Conservation (phyloP, 139 green algal genomes). For the Choricystis sp. region DNA sequence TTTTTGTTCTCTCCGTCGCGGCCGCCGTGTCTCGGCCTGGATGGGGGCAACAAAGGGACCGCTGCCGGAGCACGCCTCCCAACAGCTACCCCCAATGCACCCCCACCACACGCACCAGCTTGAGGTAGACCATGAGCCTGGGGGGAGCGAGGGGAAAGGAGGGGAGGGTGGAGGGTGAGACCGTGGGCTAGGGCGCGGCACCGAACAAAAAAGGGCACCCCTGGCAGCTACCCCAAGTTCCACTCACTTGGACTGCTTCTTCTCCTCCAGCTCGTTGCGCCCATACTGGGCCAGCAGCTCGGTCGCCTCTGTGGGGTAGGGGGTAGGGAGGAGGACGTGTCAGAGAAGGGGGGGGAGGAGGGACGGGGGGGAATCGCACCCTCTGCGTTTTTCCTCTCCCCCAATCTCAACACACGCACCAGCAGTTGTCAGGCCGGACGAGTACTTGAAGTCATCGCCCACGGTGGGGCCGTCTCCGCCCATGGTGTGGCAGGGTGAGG, state of each 20-base stretch:
- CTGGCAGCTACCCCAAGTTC: too few relatives aligned
- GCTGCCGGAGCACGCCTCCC: too few relatives aligned
- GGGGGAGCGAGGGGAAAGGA: background rate
- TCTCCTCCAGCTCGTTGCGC: conserved; percentile 63
- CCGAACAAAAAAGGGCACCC: background rate
- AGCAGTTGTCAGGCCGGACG: conserved; percentile 1
- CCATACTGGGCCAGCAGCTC: conserved; percentile 34
- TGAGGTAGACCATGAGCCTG: conserved; percentile 37
- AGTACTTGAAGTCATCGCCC: background rate
- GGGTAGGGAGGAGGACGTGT: background rate
- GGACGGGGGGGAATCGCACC: background rate
- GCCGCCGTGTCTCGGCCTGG: too few relatives aligned
- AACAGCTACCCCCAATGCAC: too few relatives aligned
- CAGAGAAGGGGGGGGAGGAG: background rate
- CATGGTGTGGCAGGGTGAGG: background rate
- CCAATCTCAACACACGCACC: conserved; percentile 5
- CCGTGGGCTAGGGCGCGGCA: background rate
- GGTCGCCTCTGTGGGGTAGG: conserved; percentile 35
- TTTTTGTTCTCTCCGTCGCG: too few relatives aligned
- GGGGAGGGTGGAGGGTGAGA: background rate
- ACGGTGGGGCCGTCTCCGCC: background rate
- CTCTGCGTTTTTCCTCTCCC: conserved; percentile 1
- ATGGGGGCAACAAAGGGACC: background rate
- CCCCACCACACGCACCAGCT: conserved; percentile 19
- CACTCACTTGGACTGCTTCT: conserved; percentile 29